Conservation (phyloP, 2,329 filamentous ascomycete species). For the Talaromyces albobiverticillius region DNA sequence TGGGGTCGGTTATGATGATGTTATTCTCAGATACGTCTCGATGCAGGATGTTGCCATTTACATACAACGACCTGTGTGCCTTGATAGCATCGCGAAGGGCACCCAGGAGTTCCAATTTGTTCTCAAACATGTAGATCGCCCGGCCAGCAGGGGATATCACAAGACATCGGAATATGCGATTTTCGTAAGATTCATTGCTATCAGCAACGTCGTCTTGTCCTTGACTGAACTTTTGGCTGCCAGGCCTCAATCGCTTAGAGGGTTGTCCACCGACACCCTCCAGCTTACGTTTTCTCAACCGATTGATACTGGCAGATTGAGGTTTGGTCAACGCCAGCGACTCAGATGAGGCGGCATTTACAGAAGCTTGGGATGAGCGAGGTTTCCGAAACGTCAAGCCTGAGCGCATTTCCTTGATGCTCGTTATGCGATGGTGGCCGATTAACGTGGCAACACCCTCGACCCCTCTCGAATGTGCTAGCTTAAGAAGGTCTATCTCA, state of each 20-base stretch:
- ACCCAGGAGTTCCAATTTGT: conserved; percentile 32
- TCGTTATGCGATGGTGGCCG: conserved; percentile 25
- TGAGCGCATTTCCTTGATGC: conserved; percentile 23
- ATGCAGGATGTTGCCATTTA: conserved; percentile 34
- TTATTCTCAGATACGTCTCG: conserved; percentile 38
- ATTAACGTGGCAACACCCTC: conserved; percentile 26
- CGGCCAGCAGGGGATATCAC: conserved; percentile 29
- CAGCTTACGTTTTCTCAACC: no score
- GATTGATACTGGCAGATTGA: no score
- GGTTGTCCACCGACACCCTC: no score
- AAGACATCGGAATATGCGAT: conserved; percentile 29
- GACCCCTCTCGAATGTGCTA: conserved; percentile 22
- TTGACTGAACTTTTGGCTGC: no score
- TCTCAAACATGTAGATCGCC: conserved; percentile 25
- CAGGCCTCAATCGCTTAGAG: no score
- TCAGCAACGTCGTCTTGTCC: no score
- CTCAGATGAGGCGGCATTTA: no score
- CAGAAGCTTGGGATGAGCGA: conserved; percentile 17
- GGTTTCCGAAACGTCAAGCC: conserved; percentile 23
- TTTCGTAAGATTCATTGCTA: conserved; percentile 19
- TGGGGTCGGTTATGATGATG: conserved; percentile 32
- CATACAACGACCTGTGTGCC: conserved; percentile 35
- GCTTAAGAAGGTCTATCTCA: conserved; percentile 26
- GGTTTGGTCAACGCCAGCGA: no score
- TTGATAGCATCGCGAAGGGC: conserved; percentile 34